Conservation (phyloP, 169 alveolate species). For the Neospora caninum region DNA sequence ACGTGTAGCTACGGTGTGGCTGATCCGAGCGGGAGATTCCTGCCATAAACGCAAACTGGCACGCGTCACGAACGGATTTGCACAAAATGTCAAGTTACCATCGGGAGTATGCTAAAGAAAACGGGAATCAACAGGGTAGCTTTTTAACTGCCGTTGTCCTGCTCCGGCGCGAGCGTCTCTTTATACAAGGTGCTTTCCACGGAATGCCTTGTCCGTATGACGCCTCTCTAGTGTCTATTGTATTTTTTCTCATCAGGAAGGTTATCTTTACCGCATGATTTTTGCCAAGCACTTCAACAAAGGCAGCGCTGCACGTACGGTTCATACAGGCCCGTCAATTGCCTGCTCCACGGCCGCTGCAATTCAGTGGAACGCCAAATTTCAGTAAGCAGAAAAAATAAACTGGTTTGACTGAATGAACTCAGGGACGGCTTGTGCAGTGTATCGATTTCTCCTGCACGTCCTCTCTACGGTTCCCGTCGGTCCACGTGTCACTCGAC, state of each 20-base stretch:
- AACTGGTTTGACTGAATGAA: neutral
- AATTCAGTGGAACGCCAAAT: neutral
- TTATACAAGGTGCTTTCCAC: neutral
- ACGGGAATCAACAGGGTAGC: too few relatives aligned
- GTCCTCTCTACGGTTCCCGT: neutral
- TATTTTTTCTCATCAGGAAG: neutral
- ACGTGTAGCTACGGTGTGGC: too few relatives aligned
- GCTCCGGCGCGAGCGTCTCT: too few relatives aligned
- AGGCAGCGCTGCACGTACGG: slow-evolving; percentile 45
- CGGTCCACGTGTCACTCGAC: neutral
- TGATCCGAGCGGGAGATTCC: too few relatives aligned
- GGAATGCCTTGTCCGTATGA: neutral
- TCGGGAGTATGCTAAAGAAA: too few relatives aligned
- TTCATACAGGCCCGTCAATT: neutral
- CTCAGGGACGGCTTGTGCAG: neutral
- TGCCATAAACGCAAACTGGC: too few relatives aligned
- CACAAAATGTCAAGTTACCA: too few relatives aligned
- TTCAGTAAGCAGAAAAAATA: neutral
- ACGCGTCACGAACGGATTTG: too few relatives aligned
- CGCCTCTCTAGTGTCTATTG: neutral
- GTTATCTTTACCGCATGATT: slow-evolving; percentile 8
- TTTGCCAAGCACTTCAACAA: slow-evolving; percentile 34
- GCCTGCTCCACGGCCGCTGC: neutral
- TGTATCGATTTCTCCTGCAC: too few relatives aligned
- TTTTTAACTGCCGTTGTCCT: too few relatives aligned